These are phyloP conservation scores for Penicillium desertorum DNA, from an alignment of 495 filamentous ascomycete species.

Conservation along the genomic window DNA sequence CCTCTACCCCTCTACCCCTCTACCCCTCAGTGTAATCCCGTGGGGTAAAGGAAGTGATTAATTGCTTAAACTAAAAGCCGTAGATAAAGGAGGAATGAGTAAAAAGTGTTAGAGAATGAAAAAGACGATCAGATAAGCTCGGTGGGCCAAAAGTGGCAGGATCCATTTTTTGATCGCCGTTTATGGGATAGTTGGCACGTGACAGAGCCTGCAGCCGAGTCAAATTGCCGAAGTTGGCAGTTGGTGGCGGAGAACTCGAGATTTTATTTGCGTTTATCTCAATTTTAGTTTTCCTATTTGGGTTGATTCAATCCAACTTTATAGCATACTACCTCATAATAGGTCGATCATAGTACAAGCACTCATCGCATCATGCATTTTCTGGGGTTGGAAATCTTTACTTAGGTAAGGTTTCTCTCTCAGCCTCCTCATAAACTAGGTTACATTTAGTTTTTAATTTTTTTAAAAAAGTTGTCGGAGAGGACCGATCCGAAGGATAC, in stretches of 20 bases:
- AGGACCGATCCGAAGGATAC: slow-evolving; percentile 28
- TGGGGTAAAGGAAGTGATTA: slow-evolving; percentile 3
- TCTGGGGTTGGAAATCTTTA: background rate
- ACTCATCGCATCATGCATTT: slow-evolving; percentile 10
- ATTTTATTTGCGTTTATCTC: background rate
- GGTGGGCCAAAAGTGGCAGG: background rate
- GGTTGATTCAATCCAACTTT: background rate
- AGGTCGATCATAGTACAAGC: background rate
- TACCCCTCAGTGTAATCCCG: slow-evolving; percentile 6
- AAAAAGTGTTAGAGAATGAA: slow-evolving; percentile 27
- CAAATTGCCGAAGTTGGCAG: slow-evolving; percentile 16
- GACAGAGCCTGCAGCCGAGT: slow-evolving; percentile 9
- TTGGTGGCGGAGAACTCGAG: slow-evolving; percentile 18
- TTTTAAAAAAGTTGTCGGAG: slow-evolving; percentile 18
- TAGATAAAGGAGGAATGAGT: slow-evolving; percentile 23
- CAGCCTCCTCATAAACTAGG: background rate
- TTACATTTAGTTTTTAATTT: background rate
- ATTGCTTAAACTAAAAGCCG: background rate
- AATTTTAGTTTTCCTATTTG: background rate
- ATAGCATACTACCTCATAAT: background rate
- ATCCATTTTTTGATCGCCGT: slow-evolving; percentile 5
- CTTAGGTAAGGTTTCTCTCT: background rate
- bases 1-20: background rate
- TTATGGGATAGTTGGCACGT: slow-evolving; percentile 24
- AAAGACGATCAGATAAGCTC: slow-evolving; percentile 30